These are phyloP conservation scores for Huntiella abstrusa DNA, from an alignment of 2,329 filamentous ascomycete genomes.

Conservation along the genomic window DNA sequence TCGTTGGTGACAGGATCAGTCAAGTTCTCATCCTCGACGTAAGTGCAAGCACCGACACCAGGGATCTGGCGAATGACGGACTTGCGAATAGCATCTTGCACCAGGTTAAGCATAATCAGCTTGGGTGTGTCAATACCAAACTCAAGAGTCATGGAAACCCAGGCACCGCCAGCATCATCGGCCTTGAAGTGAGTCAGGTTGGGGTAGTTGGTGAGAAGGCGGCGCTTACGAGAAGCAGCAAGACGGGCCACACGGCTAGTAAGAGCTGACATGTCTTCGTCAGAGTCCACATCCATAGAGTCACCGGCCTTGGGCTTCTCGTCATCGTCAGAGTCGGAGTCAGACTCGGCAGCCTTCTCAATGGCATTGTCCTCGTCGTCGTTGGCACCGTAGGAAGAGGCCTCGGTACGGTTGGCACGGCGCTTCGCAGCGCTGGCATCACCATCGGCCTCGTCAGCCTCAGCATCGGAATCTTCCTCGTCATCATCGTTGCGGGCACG, in stretches of 20 bases:
- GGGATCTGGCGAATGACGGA: conserved; percentile 76
- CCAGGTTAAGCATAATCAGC: conserved; percentile 77
- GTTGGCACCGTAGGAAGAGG: conserved; percentile 76
- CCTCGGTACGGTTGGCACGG: conserved; percentile 58
- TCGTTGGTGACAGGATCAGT: conserved; percentile 29
- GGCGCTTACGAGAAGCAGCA: conserved; percentile 31
- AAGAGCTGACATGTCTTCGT: conserved; percentile 6
- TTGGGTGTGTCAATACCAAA: conserved; percentile 70
- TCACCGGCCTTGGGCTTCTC: conserved; percentile 21
- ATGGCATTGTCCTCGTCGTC: conserved; percentile 79
- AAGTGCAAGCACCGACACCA: conserved; percentile 54
- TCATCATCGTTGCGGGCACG: conserved; percentile 35
- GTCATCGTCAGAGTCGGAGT: conserved; percentile 37
- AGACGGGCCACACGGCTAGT: conserved; percentile 10
- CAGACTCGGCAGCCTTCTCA: conserved; percentile 38
- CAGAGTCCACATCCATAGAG: conserved; percentile 20
- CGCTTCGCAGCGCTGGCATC: conserved; percentile 60
- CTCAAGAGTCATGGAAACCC: conserved; percentile 66
- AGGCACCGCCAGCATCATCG: conserved; percentile 52
- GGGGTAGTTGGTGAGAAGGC: conserved; percentile 42
- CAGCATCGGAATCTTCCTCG: conserved; percentile 50
- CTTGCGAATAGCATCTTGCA: conserved; percentile 60
- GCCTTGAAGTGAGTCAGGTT: conserved; percentile 65
- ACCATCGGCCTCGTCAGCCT: conserved; percentile 57
- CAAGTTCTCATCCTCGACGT: conserved; percentile 40